Evolutionary conservation across 139 green algal genomes (phyloP), one percentile per base, ranked within the genome.

Genomic region (Coelastrella sp.): DNA sequence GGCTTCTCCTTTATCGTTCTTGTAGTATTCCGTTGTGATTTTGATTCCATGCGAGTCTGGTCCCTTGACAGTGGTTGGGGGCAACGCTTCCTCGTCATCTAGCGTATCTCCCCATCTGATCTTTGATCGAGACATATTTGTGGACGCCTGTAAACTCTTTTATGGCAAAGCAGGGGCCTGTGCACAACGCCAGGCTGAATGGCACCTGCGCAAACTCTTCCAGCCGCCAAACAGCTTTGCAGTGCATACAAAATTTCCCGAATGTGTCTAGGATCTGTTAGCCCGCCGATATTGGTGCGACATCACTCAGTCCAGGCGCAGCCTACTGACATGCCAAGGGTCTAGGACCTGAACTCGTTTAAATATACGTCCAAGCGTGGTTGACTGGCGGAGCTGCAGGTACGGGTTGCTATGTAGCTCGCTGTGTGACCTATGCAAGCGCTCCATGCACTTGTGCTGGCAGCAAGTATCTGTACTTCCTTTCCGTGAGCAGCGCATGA

Each of bases 1-100:
- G 16, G 96, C 95, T 76, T 99, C 96, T 11, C 97, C 97, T 80
- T 98, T 98, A 3, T 99, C 98, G 85, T 98, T 99, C 60, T 95
- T 94, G 61, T 90, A 96, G 89, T 99, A 99, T 82, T 99, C 97
- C 4, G 97, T 95, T 56, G 57, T 90, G 0, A 96, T 99, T 79
- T 99, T 99, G 47, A 99, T 91, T 47, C 98, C 98, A 78, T 99
- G 96, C 14, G 95, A 95, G 88, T 99, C 97, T 11, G 98, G 97
- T 7, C 97, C 97, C 20, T 92, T 96, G 1, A 96, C 86, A 19
- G 91, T 94, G 61, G 87, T 83, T 3, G 93, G 91, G 11, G 97
- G 97, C 79, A 99, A 91, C 13, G 93, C 87, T 59, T 98, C 96
- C 47, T 96, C 93, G 23, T 98, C 96, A 89, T 99, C 97, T 54